A percentile compares a stretch with the other conserved stretches of the same genome.
phyloP scores from a whole-genome alignment of 2,329 filamentous ascomycete species.

The Plectosphaerella cucumerina region DNA sequence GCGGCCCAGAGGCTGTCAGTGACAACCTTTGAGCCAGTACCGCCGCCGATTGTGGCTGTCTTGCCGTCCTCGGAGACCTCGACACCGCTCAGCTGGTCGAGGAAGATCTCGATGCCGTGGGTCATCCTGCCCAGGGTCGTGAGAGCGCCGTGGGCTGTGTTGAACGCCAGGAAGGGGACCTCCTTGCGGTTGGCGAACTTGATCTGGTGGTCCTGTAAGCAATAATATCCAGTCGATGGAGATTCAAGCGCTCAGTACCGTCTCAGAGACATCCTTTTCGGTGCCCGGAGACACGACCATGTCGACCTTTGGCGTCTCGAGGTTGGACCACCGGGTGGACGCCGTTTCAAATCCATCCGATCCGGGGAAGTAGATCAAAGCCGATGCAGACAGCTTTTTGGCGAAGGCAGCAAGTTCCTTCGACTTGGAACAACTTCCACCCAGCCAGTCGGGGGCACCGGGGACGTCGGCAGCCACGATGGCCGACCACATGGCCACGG shows the following conservation, averaged over 20 bases:
- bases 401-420: slow-evolving; percentile 19
- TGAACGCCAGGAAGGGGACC: slow-evolving; percentile 48
- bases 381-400: slow-evolving; percentile 27
- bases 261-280: slow-evolving; percentile 44
- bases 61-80: slow-evolving; percentile 35
- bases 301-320: slow-evolving; percentile 36
- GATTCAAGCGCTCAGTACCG: slow-evolving; percentile 23
- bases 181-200: slow-evolving; percentile 39
- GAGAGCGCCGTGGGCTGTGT: slow-evolving; percentile 47
- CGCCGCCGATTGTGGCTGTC: slow-evolving; percentile 44
- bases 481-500: slow-evolving; percentile 19
- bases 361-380: slow-evolving; percentile 37
- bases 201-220: slow-evolving; percentile 13
- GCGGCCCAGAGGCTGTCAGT: slow-evolving; percentile 43
- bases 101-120: slow-evolving; percentile 44
- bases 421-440: slow-evolving; percentile 13
- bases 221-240: neutral
- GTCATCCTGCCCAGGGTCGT: slow-evolving; percentile 44
- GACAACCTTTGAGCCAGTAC: slow-evolving; percentile 39
- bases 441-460: slow-evolving; percentile 5
- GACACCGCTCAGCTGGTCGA: slow-evolving; percentile 39
- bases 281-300: slow-evolving; percentile 42
- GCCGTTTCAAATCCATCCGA: slow-evolving; percentile 32
- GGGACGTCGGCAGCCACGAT: slow-evolving; percentile 15
- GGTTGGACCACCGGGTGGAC: slow-evolving; percentile 40